Conservation (phyloP, 768 basidiomycete species). For the Podaxis mareebaensis region DNA sequence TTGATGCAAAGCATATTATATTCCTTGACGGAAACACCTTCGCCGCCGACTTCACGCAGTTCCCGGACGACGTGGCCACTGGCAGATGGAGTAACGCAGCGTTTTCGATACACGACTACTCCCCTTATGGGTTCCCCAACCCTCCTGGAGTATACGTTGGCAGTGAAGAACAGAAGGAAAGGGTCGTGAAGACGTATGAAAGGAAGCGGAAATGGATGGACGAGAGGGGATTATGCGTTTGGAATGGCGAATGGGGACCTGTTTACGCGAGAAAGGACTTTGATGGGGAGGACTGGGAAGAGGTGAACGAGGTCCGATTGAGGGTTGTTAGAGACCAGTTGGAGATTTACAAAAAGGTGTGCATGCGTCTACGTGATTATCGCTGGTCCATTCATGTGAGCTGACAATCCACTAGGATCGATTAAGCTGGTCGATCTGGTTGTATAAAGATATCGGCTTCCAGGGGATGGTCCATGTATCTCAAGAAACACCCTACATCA, state of each 20-base stretch:
- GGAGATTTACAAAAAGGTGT: constrained; percentile 63
- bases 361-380: constrained; percentile 9
- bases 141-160: constrained; percentile 60
- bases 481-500: constrained; percentile 68
- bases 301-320: constrained; percentile 65
- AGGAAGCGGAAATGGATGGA: constrained; percentile 80
- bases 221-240: constrained; percentile 60
- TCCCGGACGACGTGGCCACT: constrained; percentile 52
- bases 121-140: constrained; percentile 68
- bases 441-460: constrained; percentile 83
- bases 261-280: constrained; percentile 69
- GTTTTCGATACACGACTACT: constrained; percentile 80
- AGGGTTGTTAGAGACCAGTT: constrained; percentile 73
- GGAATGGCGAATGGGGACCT: constrained; percentile 86
- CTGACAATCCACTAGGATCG: constrained; percentile 41
- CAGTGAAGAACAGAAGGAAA: constrained; percentile 49
- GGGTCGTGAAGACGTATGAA: constrained; percentile 57
- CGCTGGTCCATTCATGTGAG: neutral
- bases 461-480: constrained; percentile 81
- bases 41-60: constrained; percentile 74
- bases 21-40: constrained; percentile 87
- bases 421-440: constrained; percentile 82
- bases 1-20: constrained; percentile 70
- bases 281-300: constrained; percentile 63
- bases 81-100: constrained; percentile 67